Conservation (phyloP, 2,329 filamentous ascomycete species). For the Xylaria sp. region DNA sequence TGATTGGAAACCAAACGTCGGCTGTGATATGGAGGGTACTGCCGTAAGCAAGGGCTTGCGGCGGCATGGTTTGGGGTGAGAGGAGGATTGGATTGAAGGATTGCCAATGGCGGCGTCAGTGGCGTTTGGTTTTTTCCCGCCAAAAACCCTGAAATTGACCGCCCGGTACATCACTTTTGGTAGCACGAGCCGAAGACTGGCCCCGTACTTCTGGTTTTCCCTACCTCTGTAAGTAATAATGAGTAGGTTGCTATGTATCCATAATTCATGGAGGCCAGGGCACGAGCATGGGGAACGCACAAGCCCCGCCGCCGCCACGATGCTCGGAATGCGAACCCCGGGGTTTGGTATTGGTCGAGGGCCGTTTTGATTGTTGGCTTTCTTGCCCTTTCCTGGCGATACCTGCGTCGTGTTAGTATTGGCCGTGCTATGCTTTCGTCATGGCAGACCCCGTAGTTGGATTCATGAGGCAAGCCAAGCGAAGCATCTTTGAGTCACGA, state of each 20-base stretch:
- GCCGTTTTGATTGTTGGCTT: not conserved
- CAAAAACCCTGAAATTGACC: constrained; percentile 1
- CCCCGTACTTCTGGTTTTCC: not conserved
- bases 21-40: not conserved
- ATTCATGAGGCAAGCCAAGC: constrained; percentile 28
- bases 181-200: constrained; percentile 1
- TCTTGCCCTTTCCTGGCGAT: not conserved
- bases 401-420: not conserved
- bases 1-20: constrained; percentile 13
- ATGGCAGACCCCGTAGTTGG: constrained; percentile 14
- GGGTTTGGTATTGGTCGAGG: constrained; percentile 9
- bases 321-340: constrained; percentile 19
- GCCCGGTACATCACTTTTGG: constrained; percentile 13
- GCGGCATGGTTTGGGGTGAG: constrained; percentile 6
- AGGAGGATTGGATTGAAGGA: constrained; percentile 9
- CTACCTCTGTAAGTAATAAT: constrained; percentile 19
- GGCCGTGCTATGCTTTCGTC: constrained; percentile 26
- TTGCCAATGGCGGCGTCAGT: constrained; percentile 18
- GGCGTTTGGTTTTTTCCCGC: constrained; percentile 14
- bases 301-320: constrained; percentile 18
- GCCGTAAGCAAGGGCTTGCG: constrained; percentile 20
- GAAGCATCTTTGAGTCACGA: constrained; percentile 22
- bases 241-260: not conserved
- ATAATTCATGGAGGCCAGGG: not conserved
- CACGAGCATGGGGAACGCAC: constrained; percentile 1